phyloP scores from a whole-genome alignment of 768 basidiomycete genomes.

The Serpula lacrymans region DNA sequence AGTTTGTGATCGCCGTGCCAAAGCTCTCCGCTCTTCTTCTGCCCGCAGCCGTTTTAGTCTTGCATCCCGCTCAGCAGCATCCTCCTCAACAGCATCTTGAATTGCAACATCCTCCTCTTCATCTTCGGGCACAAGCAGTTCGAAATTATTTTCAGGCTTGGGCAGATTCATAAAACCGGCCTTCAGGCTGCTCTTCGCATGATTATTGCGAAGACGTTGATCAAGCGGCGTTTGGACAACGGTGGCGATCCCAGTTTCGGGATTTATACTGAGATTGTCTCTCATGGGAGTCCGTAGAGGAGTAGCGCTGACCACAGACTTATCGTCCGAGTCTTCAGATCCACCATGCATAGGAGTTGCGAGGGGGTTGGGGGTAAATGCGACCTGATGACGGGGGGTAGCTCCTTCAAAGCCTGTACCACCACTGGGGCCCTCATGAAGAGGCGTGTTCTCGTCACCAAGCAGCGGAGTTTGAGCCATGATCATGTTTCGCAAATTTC shows the following conservation, averaged over 20 bases:
- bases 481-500: conserved; percentile 93
- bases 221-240: conserved; percentile 76
- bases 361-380: conserved; percentile 95
- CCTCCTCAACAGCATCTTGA: conserved; percentile 53
- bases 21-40: conserved; percentile 71
- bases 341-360: conserved; percentile 72
- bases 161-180: conserved; percentile 83
- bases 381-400: conserved; percentile 86
- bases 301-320: conserved; percentile 53
- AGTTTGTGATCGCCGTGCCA: conserved; percentile 79
- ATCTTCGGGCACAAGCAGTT: conserved; percentile 87
- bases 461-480: conserved; percentile 90
- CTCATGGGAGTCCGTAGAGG: conserved; percentile 94
- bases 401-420: conserved; percentile 95
- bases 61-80: conserved; percentile 91
- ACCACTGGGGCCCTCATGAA: conserved; percentile 68
- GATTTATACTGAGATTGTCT: conserved; percentile 89
- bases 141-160: conserved; percentile 95
- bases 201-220: conserved; percentile 55
- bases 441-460: conserved; percentile 95
- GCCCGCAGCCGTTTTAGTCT: conserved; percentile 60
- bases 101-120: conserved; percentile 48
- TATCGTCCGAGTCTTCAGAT: conserved; percentile 32
- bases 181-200: conserved; percentile 73
- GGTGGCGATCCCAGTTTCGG: conserved; percentile 51